Percentiles rank a stretch among this genome's conserved stretches.
Evolutionary conservation across 352 stramenopile genomes (phyloP).

Genomic region (Globisporangium yorkense): DNA sequence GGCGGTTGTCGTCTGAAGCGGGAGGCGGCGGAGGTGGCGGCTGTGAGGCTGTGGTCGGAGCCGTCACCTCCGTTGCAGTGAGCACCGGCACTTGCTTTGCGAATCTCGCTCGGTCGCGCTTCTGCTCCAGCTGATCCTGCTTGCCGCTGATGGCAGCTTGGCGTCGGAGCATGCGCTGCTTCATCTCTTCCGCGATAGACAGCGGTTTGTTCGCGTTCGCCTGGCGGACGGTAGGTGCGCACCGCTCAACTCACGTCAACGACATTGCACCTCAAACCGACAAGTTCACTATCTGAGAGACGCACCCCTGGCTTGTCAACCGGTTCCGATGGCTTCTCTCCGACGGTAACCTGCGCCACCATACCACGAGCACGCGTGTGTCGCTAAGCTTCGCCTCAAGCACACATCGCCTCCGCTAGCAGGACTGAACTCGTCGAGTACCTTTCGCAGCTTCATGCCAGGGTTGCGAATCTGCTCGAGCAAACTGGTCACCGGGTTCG

Average conservation of each 20-base stretch:
- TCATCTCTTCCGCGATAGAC: constrained; percentile 80
- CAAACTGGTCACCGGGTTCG: constrained; percentile 34
- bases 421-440: constrained; percentile 4
- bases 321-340: constrained; percentile 23
- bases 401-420: neutral
- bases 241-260: neutral
- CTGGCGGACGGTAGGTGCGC: neutral
- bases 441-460: constrained; percentile 47
- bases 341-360: constrained; percentile 22
- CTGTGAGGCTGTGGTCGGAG: constrained; percentile 7
- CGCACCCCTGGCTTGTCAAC: constrained; percentile 26
- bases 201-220: constrained; percentile 35
- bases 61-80: constrained; percentile 71
- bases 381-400: too few relatives aligned
- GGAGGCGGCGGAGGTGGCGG: constrained; percentile 41
- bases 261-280: too few relatives aligned
- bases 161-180: constrained; percentile 69
- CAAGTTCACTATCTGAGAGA: neutral
- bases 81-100: constrained; percentile 71
- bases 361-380: neutral
- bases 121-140: constrained; percentile 76
- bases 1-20: constrained; percentile 23
- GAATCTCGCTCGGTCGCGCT: constrained; percentile 61
- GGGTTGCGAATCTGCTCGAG: constrained; percentile 63
- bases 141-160: constrained; percentile 80